Percentiles rank a stretch among this genome's conserved stretches.
Conservation (phyloP, 2,329 filamentous ascomycete species). For the Hymenoscyphus scutula region DNA sequence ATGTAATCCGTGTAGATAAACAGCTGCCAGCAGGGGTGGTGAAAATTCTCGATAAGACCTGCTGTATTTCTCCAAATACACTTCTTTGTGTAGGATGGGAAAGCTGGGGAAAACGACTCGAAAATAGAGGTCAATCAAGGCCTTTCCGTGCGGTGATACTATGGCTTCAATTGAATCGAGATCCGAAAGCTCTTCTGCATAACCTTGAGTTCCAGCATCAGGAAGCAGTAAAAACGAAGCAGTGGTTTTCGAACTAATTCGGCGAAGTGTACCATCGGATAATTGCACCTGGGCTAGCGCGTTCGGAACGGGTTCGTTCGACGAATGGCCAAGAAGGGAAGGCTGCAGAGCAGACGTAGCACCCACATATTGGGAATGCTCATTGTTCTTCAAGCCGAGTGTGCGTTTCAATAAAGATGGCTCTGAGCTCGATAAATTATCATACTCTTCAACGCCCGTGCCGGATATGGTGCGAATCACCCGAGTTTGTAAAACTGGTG, state of each 20-base stretch:
- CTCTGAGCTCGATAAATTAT: conserved; percentile 55
- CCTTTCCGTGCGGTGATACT: conserved; percentile 31
- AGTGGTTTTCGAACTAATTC: conserved; percentile 60
- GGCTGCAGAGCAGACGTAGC: conserved; percentile 78
- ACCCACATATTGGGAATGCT: conserved; percentile 78
- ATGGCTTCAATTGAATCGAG: conserved; percentile 35
- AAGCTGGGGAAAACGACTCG: conserved; percentile 50
- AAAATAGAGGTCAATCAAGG: conserved; percentile 31
- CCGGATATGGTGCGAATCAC: conserved; percentile 61
- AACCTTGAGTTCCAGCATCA: conserved; percentile 67
- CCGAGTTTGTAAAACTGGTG: conserved; percentile 42
- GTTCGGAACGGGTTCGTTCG: conserved; percentile 73
- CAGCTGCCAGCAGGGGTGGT: conserved; percentile 56
- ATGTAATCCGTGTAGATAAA: conserved; percentile 61
- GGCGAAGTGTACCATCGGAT: conserved; percentile 62
- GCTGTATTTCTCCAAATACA: conserved; percentile 60
- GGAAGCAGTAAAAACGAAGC: conserved; percentile 77
- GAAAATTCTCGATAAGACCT: conserved; percentile 57
- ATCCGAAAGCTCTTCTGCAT: conserved; percentile 38
- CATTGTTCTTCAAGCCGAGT: conserved; percentile 72
- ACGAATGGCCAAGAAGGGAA: conserved; percentile 61
- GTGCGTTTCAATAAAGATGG: conserved; percentile 64
- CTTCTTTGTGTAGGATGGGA: conserved; percentile 55
- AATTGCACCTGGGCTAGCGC: conserved; percentile 67
- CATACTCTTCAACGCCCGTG: conserved; percentile 65